Conservation (phyloP, 2,329 filamentous ascomycete genomes). For the Arthrobotrys megalospora region DNA sequence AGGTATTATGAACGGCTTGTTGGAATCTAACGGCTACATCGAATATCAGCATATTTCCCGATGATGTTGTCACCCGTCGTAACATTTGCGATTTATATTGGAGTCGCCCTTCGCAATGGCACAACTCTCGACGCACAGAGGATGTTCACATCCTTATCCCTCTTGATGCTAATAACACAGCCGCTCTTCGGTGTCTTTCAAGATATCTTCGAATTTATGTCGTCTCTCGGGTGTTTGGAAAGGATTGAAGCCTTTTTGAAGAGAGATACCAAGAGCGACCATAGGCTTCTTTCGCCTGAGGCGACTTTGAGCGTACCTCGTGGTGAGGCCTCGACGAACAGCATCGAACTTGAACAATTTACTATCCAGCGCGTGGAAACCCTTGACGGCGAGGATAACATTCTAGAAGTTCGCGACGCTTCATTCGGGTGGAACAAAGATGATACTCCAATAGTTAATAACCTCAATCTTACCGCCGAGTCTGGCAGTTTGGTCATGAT, state of each 20-base stretch:
- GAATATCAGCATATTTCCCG: slow-evolving; percentile 63
- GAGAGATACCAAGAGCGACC: slow-evolving; percentile 55
- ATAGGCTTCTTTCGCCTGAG: slow-evolving; percentile 62
- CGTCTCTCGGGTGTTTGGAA: slow-evolving; percentile 64
- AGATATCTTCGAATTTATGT: slow-evolving; percentile 66
- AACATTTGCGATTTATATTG: slow-evolving; percentile 61
- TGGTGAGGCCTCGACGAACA: slow-evolving; percentile 44
- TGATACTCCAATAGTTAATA: slow-evolving; percentile 61
- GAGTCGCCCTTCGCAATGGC: slow-evolving; percentile 21
- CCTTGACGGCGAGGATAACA: slow-evolving; percentile 46
- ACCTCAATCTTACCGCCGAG: slow-evolving; percentile 63
- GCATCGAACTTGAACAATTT: slow-evolving; percentile 40
- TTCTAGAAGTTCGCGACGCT: slow-evolving; percentile 28
- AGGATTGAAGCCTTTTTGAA: slow-evolving; percentile 58
- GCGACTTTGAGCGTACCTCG: slow-evolving; percentile 48
- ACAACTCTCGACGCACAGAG: slow-evolving; percentile 41
- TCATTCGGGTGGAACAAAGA: slow-evolving; percentile 44
- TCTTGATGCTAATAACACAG: slow-evolving; percentile 66
- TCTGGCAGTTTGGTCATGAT: slow-evolving; percentile 66
- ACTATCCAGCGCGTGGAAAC: slow-evolving; percentile 43
- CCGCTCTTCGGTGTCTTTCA: slow-evolving; percentile 66
- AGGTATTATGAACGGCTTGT: neutral
- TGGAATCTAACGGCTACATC: neutral
- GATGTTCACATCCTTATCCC: slow-evolving; percentile 67
- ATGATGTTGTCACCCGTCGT: slow-evolving; percentile 62